Evolutionary conservation across 768 basidiomycete genomes (phyloP), one percentile per base, ranked within the genome.

Genomic region (Pleurotus platypus): DNA sequence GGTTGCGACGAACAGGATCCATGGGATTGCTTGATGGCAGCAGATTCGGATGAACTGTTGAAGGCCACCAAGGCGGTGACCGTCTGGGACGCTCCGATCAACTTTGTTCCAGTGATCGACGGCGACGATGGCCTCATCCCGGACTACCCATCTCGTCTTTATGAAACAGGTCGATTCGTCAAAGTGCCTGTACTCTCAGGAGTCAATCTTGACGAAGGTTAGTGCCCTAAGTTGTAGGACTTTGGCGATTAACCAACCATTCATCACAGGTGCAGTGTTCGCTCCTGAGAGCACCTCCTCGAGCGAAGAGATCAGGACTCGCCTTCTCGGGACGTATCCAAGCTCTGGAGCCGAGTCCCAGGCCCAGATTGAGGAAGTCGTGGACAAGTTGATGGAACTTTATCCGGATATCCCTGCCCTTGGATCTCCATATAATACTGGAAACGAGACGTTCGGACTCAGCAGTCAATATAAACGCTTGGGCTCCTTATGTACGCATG

Each of bases 151-250:
- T 77, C 77, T 3, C 64, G 56, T 27, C 64, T 77, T 35, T 40
- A 67, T 18, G 59, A 69, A 51, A 2, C 60, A 46, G 59, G 74
- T 0, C 56, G 58, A 4, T 71, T 70, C 35, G 60, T 64, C 1
- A 62, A 63, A n/a, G 56, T 81, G 3, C 78, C 79, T 0, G 76
- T 78, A 59, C 79, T 81, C 26, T 64, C 75, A 46, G 78, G 79
- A 15, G 72, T 74, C 4, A 71, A 68, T 58, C 64, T 75, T 6
- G 78, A 81, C 61, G 79, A 80, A 70, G 78, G 80, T 78, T 26
- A 13, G 63, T 50, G 15, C 42, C 13, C 15, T 46, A 30, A 9
- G 24, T 30, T 9, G 2, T 9, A 0, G 7, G 2, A 11, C 11
- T 16, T 57, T 26, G n/a, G 27, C 43, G 16, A n/a, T 50, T 13